phyloP scores from a whole-genome alignment of 441 rosid species.

The Geranium incanum region DNA sequence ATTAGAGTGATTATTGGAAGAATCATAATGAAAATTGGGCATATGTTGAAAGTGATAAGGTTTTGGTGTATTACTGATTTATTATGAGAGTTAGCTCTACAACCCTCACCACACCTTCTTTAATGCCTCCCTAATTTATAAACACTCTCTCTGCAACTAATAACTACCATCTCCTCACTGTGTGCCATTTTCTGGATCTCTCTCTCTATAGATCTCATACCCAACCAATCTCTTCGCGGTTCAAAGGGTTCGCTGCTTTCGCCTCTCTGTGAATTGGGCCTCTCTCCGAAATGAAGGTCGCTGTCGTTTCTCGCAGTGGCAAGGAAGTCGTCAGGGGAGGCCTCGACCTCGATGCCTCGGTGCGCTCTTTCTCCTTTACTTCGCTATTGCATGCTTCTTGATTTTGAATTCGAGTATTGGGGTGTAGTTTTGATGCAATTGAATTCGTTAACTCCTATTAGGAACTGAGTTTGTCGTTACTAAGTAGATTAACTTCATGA shows the following conservation, averaged over 20 bases:
- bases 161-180: background rate
- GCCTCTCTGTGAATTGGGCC: background rate
- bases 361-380: conserved; percentile 19
- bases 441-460: background rate
- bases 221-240: background rate
- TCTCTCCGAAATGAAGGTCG: conserved; percentile 50
- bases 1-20: background rate
- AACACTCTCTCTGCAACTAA: background rate
- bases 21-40: background rate
- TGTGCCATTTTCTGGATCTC: background rate
- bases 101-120: background rate
- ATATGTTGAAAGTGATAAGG: no score
- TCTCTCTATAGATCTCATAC: background rate
- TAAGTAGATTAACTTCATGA: background rate
- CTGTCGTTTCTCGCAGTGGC: conserved; percentile 72
- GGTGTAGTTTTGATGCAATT: background rate
- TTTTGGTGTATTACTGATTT: no score
- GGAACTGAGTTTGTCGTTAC: background rate
- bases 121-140: background rate
- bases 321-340: conserved; percentile 72
- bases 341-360: conserved; percentile 65
- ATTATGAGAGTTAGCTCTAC: background rate
- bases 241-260: background rate
- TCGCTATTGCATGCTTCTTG: background rate
- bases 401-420: background rate